Evolutionary conservation across 1,284 basidiomycete species (phyloP).

Genomic region (Ceratobasidium papillatum): DNA sequence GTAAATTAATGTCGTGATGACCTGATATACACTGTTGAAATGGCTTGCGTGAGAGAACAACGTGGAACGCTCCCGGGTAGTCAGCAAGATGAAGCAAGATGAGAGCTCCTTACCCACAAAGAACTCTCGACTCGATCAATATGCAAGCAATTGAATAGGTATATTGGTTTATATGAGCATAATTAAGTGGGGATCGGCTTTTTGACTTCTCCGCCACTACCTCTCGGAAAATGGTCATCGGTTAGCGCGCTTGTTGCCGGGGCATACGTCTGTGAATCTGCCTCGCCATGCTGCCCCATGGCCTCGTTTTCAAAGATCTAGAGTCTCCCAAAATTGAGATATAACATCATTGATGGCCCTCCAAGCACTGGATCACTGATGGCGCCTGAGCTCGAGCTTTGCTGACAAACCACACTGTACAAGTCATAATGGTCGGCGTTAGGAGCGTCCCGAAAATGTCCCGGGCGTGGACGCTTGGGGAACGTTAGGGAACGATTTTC

Average conservation of each 20-base stretch:
- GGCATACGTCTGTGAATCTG: not conserved
- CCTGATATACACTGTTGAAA: not conserved
- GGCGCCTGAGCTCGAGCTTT: not conserved
- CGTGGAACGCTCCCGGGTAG: not conserved
- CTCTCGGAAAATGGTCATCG: not conserved
- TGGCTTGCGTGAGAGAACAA: not conserved
- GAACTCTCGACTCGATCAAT: conserved; percentile 4
- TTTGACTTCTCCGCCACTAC: not conserved
- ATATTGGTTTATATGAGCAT: too few species aligned
- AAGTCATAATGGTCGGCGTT: not conserved
- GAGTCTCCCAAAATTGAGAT: not conserved
- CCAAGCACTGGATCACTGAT: not conserved
- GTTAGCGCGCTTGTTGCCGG: not conserved
- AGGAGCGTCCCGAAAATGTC: not conserved
- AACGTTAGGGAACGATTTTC: not conserved
- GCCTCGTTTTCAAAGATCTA: conserved; percentile 5
- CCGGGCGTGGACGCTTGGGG: not conserved
- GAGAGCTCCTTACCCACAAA: not conserved
- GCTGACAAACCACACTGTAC: not conserved
- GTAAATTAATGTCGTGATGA: conserved; percentile 4
- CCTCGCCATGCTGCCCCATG: not conserved
- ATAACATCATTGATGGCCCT: conserved; percentile 39
- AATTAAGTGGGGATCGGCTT: not conserved
- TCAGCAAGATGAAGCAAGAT: not conserved
- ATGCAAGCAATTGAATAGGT: not conserved